phyloP scores from a whole-genome alignment of 2,329 filamentous ascomycete species.

The Delphinella strobiligena region DNA sequence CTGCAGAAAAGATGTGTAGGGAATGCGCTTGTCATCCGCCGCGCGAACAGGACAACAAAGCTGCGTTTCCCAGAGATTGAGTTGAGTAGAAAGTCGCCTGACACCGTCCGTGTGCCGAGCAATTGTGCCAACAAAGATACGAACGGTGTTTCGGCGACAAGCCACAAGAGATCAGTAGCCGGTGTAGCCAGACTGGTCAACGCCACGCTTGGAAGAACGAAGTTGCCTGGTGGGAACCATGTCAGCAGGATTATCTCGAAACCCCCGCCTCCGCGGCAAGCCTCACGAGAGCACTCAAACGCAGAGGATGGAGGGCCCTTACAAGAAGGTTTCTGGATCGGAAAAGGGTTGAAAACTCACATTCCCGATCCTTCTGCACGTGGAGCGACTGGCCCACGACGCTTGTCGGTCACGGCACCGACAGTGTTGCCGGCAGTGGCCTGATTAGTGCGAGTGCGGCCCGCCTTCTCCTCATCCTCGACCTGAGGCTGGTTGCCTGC shows the following conservation, averaged over 20 bases:
- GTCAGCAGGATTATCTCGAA: constrained; percentile 31
- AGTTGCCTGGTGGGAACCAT: constrained; percentile 35
- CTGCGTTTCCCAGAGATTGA: constrained; percentile 29
- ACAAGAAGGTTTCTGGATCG: constrained; percentile 42
- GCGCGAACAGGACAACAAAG: constrained; percentile 27
- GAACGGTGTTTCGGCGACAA: constrained; percentile 1
- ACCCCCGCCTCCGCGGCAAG: constrained; percentile 44
- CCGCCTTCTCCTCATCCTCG: constrained; percentile 64
- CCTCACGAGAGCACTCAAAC: constrained; percentile 66
- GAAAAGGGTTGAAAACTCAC: constrained; percentile 76
- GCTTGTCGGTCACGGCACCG: constrained; percentile 50
- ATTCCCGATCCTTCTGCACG: constrained; percentile 88
- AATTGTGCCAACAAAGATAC: neutral
- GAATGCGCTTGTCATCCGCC: constrained; percentile 25
- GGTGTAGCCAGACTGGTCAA: constrained; percentile 34
- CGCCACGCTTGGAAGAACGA: constrained; percentile 39
- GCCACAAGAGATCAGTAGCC: constrained; percentile 29
- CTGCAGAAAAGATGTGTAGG: constrained; percentile 9
- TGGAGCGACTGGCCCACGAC: constrained; percentile 60
- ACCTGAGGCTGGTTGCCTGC: constrained; percentile 52
- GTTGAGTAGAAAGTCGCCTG: constrained; percentile 19
- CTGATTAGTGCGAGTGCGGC: constrained; percentile 42
- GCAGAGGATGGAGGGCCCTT: constrained; percentile 81
- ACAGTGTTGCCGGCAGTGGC: constrained; percentile 48
- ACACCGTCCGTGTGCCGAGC: constrained; percentile 1